Conservation (phyloP, 495 filamentous ascomycete genomes). For the Aspergillus nidulans region DNA sequence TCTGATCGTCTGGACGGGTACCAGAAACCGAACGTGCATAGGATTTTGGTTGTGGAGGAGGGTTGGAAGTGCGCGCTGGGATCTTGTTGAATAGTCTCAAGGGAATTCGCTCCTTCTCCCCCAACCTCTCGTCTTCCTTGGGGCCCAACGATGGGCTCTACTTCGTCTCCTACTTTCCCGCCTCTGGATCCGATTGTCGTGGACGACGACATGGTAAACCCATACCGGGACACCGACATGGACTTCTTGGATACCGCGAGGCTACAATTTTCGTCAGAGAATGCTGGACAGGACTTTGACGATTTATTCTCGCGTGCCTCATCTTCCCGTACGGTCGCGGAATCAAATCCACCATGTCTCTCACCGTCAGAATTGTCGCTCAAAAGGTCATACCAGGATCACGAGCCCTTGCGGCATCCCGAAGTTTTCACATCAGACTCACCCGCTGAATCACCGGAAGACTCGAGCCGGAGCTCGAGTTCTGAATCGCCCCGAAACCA, state of each 20-base stretch:
- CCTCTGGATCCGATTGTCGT: constrained; percentile 43
- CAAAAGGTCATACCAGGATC: constrained; percentile 30
- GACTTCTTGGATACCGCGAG: constrained; percentile 39
- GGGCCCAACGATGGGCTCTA: constrained; percentile 38
- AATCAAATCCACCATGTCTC: constrained; percentile 27
- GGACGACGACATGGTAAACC: constrained; percentile 44
- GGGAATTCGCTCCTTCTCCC: constrained; percentile 9
- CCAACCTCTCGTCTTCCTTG: constrained; percentile 4
- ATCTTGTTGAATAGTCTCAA: constrained; percentile 8
- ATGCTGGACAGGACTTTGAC: constrained; percentile 42
- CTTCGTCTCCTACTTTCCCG: constrained; percentile 40
- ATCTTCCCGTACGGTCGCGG: constrained; percentile 25
- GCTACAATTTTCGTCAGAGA: constrained; percentile 33
- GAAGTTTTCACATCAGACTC: constrained; percentile 36
- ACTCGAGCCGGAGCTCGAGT: constrained; percentile 41
- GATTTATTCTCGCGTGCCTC: constrained; percentile 37
- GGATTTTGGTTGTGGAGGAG: neutral
- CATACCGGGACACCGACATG: constrained; percentile 39
- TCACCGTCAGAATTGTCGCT: constrained; percentile 28
- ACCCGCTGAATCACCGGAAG: constrained; percentile 40
- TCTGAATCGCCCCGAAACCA: constrained; percentile 42
- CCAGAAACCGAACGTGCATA: constrained; percentile 3
- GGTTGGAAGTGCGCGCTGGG: neutral
- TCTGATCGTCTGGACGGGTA: neutral
- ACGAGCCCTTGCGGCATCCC: constrained; percentile 34